A percentile compares a stretch with the other conserved stretches of the same genome.
Evolutionary conservation across 2,329 filamentous ascomycete genomes (phyloP).

Genomic region (Venturia oleaginea): DNA sequence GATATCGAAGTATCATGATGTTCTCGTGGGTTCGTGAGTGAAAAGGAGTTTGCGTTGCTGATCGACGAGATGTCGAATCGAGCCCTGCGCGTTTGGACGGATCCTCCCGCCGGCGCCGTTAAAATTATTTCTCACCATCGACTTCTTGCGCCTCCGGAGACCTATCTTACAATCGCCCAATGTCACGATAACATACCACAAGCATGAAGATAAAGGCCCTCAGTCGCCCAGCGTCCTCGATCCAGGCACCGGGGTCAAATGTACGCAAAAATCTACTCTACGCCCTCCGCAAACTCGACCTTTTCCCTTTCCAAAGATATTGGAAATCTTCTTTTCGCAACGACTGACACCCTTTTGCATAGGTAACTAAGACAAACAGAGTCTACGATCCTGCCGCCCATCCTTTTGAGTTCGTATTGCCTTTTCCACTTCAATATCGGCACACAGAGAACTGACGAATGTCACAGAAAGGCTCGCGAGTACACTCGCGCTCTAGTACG

Average conservation of each 20-base stretch:
- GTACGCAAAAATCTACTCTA: conserved; percentile 63
- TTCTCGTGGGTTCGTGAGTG: too few species aligned
- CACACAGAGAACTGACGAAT: not conserved
- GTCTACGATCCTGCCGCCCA: conserved; percentile 53
- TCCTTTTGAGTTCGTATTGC: conserved; percentile 57
- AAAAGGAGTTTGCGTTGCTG: not conserved
- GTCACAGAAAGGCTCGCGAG: conserved; percentile 58
- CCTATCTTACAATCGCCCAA: not conserved
- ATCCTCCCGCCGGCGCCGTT: not conserved
- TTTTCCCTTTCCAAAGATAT: not conserved
- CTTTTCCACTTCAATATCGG: not conserved
- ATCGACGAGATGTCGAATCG: too few species aligned
- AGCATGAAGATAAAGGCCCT: conserved; percentile 48
- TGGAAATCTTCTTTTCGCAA: not conserved
- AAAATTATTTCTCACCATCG: not conserved
- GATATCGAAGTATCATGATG: too few species aligned
- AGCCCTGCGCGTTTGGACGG: not conserved
- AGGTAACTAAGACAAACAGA: not conserved
- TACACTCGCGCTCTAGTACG: conserved; percentile 56
- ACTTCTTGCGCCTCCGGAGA: not conserved
- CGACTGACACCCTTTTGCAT: not conserved
- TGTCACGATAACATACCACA: not conserved
- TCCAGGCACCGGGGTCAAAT: conserved; percentile 58
- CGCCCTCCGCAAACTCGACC: not conserved
- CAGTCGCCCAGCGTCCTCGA: conserved; percentile 53